Evolutionary conservation across 1,284 basidiomycete genomes (phyloP).

Genomic region (Kwoniella shivajii): DNA sequence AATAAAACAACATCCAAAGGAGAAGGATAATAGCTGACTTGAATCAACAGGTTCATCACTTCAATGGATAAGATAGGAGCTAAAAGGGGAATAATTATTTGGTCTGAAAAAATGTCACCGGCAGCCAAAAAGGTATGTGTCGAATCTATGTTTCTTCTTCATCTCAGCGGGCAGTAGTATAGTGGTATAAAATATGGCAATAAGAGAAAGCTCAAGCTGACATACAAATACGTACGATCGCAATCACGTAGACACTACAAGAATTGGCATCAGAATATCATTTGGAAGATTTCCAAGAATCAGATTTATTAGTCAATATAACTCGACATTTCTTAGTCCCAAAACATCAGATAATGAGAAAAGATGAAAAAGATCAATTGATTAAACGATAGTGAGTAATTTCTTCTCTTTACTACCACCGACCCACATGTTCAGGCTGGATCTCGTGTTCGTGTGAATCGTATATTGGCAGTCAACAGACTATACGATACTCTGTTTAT

Average conservation of each 20-base stretch:
- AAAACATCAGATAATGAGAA: constrained; percentile 82
- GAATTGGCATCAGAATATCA: constrained; percentile 83
- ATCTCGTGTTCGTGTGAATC: no score
- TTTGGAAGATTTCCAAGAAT: constrained; percentile 95
- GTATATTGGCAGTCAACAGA: no score
- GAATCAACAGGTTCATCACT: constrained; percentile 67
- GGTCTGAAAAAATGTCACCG: constrained; percentile 93
- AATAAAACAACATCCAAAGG: no score
- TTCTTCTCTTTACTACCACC: not conserved
- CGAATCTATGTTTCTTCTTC: not conserved
- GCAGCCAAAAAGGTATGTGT: constrained; percentile 83
- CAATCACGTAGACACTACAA: constrained; percentile 70
- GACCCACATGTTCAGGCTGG: no score
- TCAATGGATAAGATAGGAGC: constrained; percentile 90
- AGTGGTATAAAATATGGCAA: no score
- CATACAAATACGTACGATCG: not conserved
- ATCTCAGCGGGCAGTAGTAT: no score
- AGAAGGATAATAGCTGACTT: not conserved
- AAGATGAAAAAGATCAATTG: constrained; percentile 83
- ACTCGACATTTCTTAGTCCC: constrained; percentile 95
- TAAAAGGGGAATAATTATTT: constrained; percentile 89
- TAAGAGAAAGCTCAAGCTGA: not conserved
- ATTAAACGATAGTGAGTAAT: constrained; percentile 86
- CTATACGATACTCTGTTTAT: no score
- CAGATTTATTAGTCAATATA: constrained; percentile 96